Evolutionary conservation across 306 rosid genomes (phyloP).

Genomic region (Sesbania bispinosa): DNA sequence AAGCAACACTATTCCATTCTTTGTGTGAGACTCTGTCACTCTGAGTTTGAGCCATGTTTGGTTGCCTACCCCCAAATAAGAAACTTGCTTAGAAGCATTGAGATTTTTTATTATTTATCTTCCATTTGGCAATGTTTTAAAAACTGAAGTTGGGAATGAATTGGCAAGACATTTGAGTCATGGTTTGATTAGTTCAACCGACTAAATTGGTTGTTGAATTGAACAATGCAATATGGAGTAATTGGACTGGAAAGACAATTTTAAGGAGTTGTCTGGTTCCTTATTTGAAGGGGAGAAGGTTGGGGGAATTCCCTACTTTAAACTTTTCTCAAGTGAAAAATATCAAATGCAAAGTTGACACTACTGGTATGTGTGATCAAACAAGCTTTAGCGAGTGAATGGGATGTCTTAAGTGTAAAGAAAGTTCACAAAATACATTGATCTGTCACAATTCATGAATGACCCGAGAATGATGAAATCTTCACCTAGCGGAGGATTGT

Average conservation of each 20-base stretch:
- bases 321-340: no score
- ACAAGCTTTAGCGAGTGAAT: not conserved
- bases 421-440: no score
- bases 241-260: not conserved
- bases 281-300: not conserved
- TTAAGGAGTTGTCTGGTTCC: not conserved
- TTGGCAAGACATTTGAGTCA: not conserved
- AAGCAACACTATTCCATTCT: not conserved
- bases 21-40: not conserved
- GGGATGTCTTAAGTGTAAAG: not conserved
- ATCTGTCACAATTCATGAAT: no score
- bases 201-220: not conserved
- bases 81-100: not conserved
- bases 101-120: not conserved
- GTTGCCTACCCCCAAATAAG: no score
- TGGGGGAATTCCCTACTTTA: no score
- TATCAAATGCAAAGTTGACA: not conserved
- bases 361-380: not conserved
- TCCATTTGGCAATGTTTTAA: not conserved
- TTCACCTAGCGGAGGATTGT: no score
- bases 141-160: not conserved
- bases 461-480: no score
- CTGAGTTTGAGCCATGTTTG: not conserved
- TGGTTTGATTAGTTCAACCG: not conserved
- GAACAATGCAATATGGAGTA: no score